Base-by-base conservation (phyloP, 2,329 filamentous ascomycete species). In the Ceratocystis lukuohia region DNA sequence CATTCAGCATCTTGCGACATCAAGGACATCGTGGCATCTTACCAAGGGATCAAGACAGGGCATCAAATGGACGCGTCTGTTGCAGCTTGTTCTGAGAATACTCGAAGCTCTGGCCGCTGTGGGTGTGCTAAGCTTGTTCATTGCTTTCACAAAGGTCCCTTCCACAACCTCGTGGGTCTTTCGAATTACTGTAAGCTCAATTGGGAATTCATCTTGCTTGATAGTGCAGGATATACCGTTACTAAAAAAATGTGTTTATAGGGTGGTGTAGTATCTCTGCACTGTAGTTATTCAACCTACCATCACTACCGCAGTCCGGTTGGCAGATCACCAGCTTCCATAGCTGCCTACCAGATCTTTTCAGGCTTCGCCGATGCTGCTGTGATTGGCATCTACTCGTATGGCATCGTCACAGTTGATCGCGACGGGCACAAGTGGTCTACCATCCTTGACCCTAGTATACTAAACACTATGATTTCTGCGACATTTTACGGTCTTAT, bases 271-370 rank as follows among this genome's bases (percentile, higher is more conserved):
- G 87, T 88, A 64, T 81, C 87, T 61, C 71, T 89, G 3, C 86
- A 91, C 73, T 85, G 84, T 17, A 72, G 85, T 20, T 97, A 97
- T 75, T 89, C 83, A 53, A 82, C 95, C 68, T 94, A 89, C 72
- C 91, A 96, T 74, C 83, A 95, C 48, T 80, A 83, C 15, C 84
- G 89, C 41, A 84, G 86, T 46, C 82, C 89, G 0, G 84, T 84
- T 61, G 83, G 80, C 57, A 85, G 91, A 64, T 85, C 91, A 0
- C 86, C 93, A 0, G 87, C 80, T 2, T 96, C 90, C 25, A 89
- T 91, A 20, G 87, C 90, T 15, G 93, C 90, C 69, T 97, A 97
- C 75, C 91, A 95, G 75, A 77, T 94, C 67, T 97, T 96, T 74
- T 85, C 91, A 2, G 80, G 84, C 10, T 77, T 91, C 56, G 82